These are phyloP conservation scores for Naganishia vishniacii DNA, from an alignment of 768 basidiomycete species.

Conservation along the genomic window DNA sequence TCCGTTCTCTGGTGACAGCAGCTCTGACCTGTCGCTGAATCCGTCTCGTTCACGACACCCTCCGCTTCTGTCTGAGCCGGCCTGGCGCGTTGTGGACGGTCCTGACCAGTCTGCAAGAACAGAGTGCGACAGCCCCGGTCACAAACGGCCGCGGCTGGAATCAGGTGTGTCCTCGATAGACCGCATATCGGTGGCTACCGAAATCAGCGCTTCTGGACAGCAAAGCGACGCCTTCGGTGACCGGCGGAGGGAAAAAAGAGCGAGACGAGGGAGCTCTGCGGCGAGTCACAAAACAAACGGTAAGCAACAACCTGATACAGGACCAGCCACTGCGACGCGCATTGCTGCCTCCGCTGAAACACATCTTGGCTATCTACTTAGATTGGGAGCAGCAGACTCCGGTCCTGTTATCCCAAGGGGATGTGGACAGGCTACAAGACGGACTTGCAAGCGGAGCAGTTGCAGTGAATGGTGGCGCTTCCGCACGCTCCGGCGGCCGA, in stretches of 20 bases:
- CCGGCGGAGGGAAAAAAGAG: too few species aligned
- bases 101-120: neutral
- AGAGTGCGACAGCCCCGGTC: neutral
- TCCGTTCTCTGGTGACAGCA: neutral
- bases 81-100: neutral
- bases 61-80: neutral
- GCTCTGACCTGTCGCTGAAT: neutral
- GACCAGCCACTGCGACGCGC: too few species aligned
- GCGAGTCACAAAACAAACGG: too few species aligned
- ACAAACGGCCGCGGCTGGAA: slow-evolving; percentile 1
- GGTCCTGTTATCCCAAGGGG: neutral
- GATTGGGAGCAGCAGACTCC: neutral
- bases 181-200: too few species aligned
- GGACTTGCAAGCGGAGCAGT: neutral
- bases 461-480: too few species aligned
- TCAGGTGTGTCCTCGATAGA: too few species aligned
- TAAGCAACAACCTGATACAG: too few species aligned
- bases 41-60: neutral
- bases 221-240: too few species aligned
- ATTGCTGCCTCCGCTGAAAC: too few species aligned
- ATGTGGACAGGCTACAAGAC: neutral
- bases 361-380: neutral
- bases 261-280: too few species aligned
- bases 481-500: too few species aligned
- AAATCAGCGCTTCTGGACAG: too few species aligned